These are phyloP conservation scores for Favolaschia claudopus DNA, from an alignment of 768 basidiomycete species.

Conservation along the genomic window DNA sequence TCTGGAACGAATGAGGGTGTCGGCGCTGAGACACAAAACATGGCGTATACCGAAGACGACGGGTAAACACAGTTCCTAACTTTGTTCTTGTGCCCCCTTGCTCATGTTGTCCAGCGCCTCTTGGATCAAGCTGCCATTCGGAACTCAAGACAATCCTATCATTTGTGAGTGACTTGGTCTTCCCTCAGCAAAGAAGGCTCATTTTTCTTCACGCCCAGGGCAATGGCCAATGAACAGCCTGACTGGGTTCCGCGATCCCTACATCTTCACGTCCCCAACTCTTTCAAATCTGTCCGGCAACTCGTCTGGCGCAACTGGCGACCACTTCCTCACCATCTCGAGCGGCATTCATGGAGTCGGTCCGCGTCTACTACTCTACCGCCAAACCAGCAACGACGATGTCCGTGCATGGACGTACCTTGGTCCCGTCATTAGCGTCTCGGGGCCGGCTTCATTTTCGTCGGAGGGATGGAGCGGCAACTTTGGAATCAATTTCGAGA, in stretches of 20 bases:
- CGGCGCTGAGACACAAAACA: constrained; percentile 18
- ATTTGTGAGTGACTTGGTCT: constrained; percentile 1
- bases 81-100: no score
- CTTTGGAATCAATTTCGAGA: constrained; percentile 22
- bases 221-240: constrained; percentile 16
- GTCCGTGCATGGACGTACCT: constrained; percentile 22
- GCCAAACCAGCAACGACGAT: constrained; percentile 20
- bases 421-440: constrained; percentile 9
- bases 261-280: constrained; percentile 13
- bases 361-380: constrained; percentile 18
- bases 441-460: constrained; percentile 9
- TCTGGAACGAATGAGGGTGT: constrained; percentile 10
- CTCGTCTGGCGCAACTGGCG: constrained; percentile 15
- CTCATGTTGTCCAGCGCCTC: constrained; percentile 3
- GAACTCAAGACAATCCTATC: constrained; percentile 11
- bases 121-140: constrained; percentile 22
- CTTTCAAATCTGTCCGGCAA: constrained; percentile 8
- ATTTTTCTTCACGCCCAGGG: not conserved
- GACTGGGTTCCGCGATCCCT: constrained; percentile 22
- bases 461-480: constrained; percentile 22
- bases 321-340: constrained; percentile 22
- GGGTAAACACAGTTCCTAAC: not conserved
- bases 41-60: constrained; percentile 21
- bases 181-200: not conserved
- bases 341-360: constrained; percentile 17